Percentiles rank a stretch among this genome's conserved stretches.
These are phyloP conservation scores for Wickerhamia fluorescens DNA, from an alignment of 805 yeast genomes.

Conservation along the genomic window DNA sequence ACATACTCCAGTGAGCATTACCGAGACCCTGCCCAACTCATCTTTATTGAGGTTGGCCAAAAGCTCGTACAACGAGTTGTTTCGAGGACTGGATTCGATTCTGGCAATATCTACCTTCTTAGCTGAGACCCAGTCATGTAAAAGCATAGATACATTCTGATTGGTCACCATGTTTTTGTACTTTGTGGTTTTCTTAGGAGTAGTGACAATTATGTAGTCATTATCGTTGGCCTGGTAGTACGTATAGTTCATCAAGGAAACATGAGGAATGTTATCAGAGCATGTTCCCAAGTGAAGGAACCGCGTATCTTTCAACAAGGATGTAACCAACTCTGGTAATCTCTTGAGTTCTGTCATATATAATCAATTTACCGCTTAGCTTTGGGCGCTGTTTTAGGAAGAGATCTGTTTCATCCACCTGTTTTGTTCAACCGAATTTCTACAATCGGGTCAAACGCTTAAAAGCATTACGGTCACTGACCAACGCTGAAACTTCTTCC, in stretches of 20 bases:
- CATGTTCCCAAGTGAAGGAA: slow-evolving; percentile 85
- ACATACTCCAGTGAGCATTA: slow-evolving; percentile 73
- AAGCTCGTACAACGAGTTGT: slow-evolving; percentile 34
- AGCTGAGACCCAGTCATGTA: slow-evolving; percentile 87
- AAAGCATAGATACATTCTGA: slow-evolving; percentile 72
- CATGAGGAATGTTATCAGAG: slow-evolving; percentile 69
- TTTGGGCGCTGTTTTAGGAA: too few species aligned
- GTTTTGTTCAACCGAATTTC: too few species aligned
- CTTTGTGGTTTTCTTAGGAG: slow-evolving; percentile 67
- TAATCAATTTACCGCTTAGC: too few species aligned
- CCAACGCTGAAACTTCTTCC: slow-evolving; percentile 38
- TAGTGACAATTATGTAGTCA: slow-evolving; percentile 61
- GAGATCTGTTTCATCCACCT: too few species aligned
- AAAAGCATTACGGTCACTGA: slow-evolving; percentile 15
- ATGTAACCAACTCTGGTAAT: slow-evolving; percentile 32
- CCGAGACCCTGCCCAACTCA: slow-evolving; percentile 74
- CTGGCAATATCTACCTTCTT: slow-evolving; percentile 18
- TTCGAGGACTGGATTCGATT: slow-evolving; percentile 6
- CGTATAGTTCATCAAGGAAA: slow-evolving; percentile 85
- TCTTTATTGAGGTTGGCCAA: slow-evolving; percentile 72
- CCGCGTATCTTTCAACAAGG: slow-evolving; percentile 51
- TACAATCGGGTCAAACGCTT: slow-evolving; percentile 18
- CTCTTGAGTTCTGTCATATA: too few species aligned
- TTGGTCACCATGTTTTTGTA: slow-evolving; percentile 61
- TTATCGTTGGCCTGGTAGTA: slow-evolving; percentile 39